Evolutionary conservation across 2,329 filamentous ascomycete genomes (phyloP), one percentile per base, ranked within the genome.

Genomic region (Colletotrichum gigasporum): DNA sequence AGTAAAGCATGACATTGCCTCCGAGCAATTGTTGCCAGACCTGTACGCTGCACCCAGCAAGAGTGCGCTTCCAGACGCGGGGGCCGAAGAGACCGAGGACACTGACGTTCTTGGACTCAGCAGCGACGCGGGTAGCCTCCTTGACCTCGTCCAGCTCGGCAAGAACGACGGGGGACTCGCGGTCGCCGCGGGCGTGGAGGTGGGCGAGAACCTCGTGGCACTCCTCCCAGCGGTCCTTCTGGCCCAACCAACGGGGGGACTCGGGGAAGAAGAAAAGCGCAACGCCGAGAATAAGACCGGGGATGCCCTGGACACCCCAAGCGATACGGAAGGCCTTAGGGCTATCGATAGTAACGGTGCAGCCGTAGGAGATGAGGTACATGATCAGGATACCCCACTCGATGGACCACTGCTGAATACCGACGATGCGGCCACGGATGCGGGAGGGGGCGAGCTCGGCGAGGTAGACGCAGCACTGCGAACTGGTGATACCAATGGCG

Each of bases 391-490:
- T 90, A 67, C 76, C 76, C 75, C 76, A 91, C 68, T 91, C 91
- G 65, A 94, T 93, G 24, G 90, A 89, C 81, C 90, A 90, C 74
- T 93, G 91, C 74, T 93, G 90, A 42, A 87, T 85, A 54, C 90
- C 88, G 14, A 94, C 89, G 32, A 94, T 82, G 42, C 88, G 84
- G 14, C 90, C 90, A 66, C 90, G 84, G 66, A 77, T 82, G 34
- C 75, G 70, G 2, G 84, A 82, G 47, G 85, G 85, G 16, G 89
- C 86, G 28, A 91, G 81, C 72, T 92, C 90, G 20, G 88, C 85
- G 20, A 91, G 85, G 71, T 91, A 91, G 30, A 91, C 88, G 3
- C 89, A 88, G 2, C 90, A 88, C 71, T 90, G 88, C 3, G 88
- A 86, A 35, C 87, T 90, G 65, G 85, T 88, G 71, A 90, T 89